phyloP scores from a whole-genome alignment of 202 grass and related monocot genomes.

The Carex sylvatica region DNA sequence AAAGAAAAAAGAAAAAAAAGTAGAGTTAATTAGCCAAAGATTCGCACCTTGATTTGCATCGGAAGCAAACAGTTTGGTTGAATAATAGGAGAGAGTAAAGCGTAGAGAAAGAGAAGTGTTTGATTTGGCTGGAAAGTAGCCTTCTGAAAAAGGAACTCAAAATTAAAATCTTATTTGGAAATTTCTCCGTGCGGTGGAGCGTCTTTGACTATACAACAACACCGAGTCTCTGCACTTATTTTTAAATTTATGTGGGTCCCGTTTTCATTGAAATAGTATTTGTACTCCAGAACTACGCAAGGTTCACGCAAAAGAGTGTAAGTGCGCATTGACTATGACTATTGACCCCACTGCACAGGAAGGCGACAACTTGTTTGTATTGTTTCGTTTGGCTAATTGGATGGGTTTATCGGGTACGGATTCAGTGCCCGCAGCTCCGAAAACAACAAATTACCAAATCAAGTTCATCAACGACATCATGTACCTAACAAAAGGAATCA shows the following conservation, averaged over 20 bases:
- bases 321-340: constrained; percentile 2
- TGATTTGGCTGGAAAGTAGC: constrained; percentile 24
- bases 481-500: no score
- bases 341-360: neutral
- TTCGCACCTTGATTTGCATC: constrained; percentile 25
- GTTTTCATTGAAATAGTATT: neutral
- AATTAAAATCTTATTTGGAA: constrained; percentile 8
- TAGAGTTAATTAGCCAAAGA: neutral
- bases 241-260: neutral
- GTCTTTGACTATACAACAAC: neutral
- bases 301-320: neutral
- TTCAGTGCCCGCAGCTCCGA: neutral
- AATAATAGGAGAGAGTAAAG: constrained; percentile 24
- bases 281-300: neutral
- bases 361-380: no score
- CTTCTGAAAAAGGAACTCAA: neutral
- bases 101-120: neutral
- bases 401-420: neutral
- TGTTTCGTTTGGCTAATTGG: neutral
- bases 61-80: constrained; percentile 2
- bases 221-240: constrained; percentile 1
- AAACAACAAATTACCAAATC: neutral
- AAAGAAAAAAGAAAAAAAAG: constrained; percentile 1
- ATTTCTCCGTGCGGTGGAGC: constrained; percentile 16
- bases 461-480: neutral